Base-by-base conservation (phyloP, 306 rosid species). In the Fragaria ananassa region DNA sequence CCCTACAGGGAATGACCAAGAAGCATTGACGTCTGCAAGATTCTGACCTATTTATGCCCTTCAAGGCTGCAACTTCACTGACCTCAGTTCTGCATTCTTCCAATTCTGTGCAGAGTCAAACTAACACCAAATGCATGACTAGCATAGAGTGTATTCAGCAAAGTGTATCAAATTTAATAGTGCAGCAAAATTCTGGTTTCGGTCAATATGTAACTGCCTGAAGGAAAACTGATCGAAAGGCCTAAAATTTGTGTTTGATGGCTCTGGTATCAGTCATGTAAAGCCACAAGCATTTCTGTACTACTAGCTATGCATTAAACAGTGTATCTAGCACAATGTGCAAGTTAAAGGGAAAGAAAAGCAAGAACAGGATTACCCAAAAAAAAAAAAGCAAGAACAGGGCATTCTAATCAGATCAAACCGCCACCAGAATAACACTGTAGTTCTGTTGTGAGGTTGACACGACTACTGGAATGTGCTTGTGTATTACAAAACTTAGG, bases 11-110 rank as follows among this genome's bases (percentile, higher is more conserved):
- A 39, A 34, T 51, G 1, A 37, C 58, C 34, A 67, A 49, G 47
- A 65, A 63, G n/a, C 23, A 57, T 14, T 0, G 25, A 3, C 21
- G 53, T 72, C 64, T 53, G n/a, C 19, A 71, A 35, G n/a, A 12
- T 53, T 71, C 75, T 58, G 4, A 71, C 75, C 63, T 17, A 19
- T 57, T 57, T 50, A 49, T 70, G 42, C 13, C 19, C 66, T 60
- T 60, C 66, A 60, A 27, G 66, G 67, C 49, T 53, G 14, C 49
- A 19, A n/a, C 44, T 31, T 31, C 62, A 49, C 29, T 10, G 15
- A 3, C 25, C 25, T 4, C 19, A 47, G 11, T 47, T 70, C 45
- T 49, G 15, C 60, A 5, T 10, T 19, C 75, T 49, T 70, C 46
- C 74, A 49, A 17, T 50, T 49, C 18, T 5, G 5, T 31, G 13